Conservation (phyloP, 1,284 basidiomycete genomes). For the Pseudozyma flocculosa region DNA sequence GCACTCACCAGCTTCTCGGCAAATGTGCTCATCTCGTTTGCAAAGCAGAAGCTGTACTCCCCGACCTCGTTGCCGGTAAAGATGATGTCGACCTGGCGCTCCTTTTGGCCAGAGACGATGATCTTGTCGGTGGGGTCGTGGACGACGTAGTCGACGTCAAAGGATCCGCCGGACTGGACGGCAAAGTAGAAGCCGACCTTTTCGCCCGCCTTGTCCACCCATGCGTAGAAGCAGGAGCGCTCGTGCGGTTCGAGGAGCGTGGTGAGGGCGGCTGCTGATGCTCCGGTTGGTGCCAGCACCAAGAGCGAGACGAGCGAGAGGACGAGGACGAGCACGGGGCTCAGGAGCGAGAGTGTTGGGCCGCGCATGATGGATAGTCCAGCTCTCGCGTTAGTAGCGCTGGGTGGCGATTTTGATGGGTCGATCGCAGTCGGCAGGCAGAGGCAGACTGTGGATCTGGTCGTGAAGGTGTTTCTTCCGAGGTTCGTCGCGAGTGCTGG, state of each 20-base stretch:
- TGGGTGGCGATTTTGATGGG: no score
- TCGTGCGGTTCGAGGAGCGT: conserved; percentile 83
- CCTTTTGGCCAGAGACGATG: conserved; percentile 78
- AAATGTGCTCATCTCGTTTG: conserved; percentile 68
- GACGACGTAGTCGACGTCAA: conserved; percentile 93
- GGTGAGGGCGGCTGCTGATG: conserved; percentile 71
- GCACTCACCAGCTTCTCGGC: conserved; percentile 50
- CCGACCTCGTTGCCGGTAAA: conserved; percentile 90
- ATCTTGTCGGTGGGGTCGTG: conserved; percentile 84
- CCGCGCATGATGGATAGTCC: no score
- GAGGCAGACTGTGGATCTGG: no score
- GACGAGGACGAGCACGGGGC: background rate
- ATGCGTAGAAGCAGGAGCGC: conserved; percentile 88
- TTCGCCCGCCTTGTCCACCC: conserved; percentile 90
- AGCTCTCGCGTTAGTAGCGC: no score
- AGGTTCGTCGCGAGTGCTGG: no score
- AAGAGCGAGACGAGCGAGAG: background rate
- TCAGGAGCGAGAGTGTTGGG: background rate
- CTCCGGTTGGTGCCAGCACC: background rate
- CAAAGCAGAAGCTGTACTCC: conserved; percentile 98
- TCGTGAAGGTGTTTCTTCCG: no score
- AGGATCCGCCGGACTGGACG: conserved; percentile 93
- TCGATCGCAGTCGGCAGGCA: no score
- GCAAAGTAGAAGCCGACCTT: conserved; percentile 75
- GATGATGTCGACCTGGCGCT: conserved; percentile 94